Conservation (phyloP, 2,329 filamentous ascomycete genomes). For the Alternaria conjuncta region DNA sequence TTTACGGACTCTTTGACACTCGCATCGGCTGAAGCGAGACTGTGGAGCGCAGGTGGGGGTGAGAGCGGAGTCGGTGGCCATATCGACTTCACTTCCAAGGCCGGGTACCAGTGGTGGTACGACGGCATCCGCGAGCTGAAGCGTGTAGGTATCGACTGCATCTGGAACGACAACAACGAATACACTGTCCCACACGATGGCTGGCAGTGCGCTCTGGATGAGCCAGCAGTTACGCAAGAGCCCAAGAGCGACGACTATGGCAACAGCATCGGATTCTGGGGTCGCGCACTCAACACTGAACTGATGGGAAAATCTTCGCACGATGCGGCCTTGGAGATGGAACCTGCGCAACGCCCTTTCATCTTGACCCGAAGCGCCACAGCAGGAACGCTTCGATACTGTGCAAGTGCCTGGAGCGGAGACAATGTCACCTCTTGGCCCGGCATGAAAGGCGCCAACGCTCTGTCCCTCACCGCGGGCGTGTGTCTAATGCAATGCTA, state of each 20-base stretch:
- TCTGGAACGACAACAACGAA: conserved; percentile 84
- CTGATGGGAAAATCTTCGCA: conserved; percentile 74
- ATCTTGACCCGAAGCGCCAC: conserved; percentile 75
- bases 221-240: conserved; percentile 34
- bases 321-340: conserved; percentile 66
- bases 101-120: conserved; percentile 75
- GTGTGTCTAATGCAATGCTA: conserved; percentile 72
- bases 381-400: conserved; percentile 72
- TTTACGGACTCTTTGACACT: conserved; percentile 64
- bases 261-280: conserved; percentile 70
- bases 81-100: conserved; percentile 73
- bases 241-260: conserved; percentile 43
- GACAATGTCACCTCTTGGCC: conserved; percentile 78
- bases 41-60: conserved; percentile 76
- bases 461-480: conserved; percentile 70
- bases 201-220: conserved; percentile 67
- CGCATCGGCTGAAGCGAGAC: conserved; percentile 62
- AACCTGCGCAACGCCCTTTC: conserved; percentile 68
- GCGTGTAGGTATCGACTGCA: conserved; percentile 70
- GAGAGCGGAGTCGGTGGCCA: conserved; percentile 74
- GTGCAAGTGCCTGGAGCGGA: conserved; percentile 75
- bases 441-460: conserved; percentile 74
- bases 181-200: conserved; percentile 71
- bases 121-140: conserved; percentile 69
- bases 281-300: conserved; percentile 72